Evolutionary conservation across 805 yeast genomes (phyloP).

Genomic region (Barnettozyma vustinii): DNA sequence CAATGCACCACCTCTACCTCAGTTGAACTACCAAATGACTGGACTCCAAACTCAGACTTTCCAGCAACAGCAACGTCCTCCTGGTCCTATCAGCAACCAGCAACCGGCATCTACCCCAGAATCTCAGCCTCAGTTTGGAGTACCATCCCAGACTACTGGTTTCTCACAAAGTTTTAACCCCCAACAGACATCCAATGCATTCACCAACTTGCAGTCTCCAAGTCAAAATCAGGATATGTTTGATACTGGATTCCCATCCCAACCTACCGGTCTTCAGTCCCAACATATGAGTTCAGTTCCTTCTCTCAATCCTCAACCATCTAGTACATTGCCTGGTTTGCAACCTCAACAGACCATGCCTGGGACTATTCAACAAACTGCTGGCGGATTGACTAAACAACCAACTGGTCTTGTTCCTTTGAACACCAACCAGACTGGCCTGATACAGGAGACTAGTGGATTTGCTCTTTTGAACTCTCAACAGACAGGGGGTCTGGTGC

Average conservation of each 20-base stretch:
- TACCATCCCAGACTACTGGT: background rate
- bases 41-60: conserved; percentile 28
- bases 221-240: background rate
- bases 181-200: conserved; percentile 15
- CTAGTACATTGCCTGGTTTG: conserved; percentile 8
- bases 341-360: background rate
- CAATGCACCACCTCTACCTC: conserved; percentile 6
- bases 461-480: conserved; percentile 26
- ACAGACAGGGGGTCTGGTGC: conserved; percentile 31
- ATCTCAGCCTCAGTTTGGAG: background rate
- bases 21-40: conserved; percentile 18
- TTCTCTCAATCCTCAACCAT: conserved; percentile 12
- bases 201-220: background rate
- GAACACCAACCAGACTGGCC: background rate
- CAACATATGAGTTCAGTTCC: background rate
- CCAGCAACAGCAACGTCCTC: conserved; percentile 24
- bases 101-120: background rate
- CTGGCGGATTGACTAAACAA: background rate
- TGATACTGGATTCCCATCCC: background rate
- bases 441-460: conserved; percentile 55
- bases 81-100: background rate
- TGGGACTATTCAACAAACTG: background rate
- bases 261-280: background rate
- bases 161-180: background rate
- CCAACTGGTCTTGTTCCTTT: background rate